Base-by-base conservation (phyloP, 768 basidiomycete genomes). In the Amanita rimosa region DNA sequence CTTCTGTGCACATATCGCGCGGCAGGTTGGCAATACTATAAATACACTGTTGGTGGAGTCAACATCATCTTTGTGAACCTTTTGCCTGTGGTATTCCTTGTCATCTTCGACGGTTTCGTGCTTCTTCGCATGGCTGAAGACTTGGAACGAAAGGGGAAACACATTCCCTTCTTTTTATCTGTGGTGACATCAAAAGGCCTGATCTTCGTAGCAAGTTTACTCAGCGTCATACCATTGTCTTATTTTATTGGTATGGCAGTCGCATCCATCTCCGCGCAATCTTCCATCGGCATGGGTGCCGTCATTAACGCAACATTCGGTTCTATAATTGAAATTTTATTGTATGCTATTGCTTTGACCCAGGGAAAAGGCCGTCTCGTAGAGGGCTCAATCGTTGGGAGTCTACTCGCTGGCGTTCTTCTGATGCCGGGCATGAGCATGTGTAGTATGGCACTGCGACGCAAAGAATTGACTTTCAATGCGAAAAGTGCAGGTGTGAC, bases 191-290 rank as follows among this genome's bases (percentile, higher is more conserved):
- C 83, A 1, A 82, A 82, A 43, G 77, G 75, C 3, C 66, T 89
- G 57, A 84, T 98, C 57, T 98, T 99, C 64, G 54, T 90, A 38
- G 65, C 94, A 57, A 77, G 85, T 55, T 71, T 99, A 39, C 77
- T 86, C 22, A 90, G 88, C 55, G 91, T 99, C 59, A 98, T 99
- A 55, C 96, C 96, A 0, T 74, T 99, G 16, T 93, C 89, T 6
- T 99, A 99, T 71, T 99, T 99, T 69, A 98, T 99, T 60, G 96
- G 96, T 14, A 97, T 97, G 96, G 96, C 96, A 6, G 96, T 99
- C 52, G 96, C 96, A 2, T 93, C 89, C 38, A 98, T 99, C 58
- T 91, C 87, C n/a, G 96, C 96, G 0, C 96, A 98, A 60, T 94
- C 91, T 0, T 92, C 88, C 1, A 99, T 99, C 53, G 96, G 96